Conservation (phyloP, 176 grass and related monocot species). For the Paspalum notatum region DNA sequence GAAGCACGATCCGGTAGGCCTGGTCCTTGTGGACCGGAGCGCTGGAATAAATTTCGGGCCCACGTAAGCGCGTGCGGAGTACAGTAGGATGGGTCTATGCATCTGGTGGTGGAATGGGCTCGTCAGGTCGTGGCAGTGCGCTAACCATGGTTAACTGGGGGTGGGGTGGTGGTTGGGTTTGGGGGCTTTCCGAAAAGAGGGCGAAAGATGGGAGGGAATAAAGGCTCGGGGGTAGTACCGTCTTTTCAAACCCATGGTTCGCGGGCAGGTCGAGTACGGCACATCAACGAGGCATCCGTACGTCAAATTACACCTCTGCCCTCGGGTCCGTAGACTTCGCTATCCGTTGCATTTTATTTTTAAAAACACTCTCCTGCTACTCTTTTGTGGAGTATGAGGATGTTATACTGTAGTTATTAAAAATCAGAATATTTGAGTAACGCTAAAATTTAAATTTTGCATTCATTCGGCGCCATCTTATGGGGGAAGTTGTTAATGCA, state of each 20-base stretch:
- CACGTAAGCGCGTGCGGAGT: constrained; percentile 10
- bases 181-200: constrained; percentile 54
- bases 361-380: no score
- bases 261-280: neutral
- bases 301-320: constrained; percentile 20
- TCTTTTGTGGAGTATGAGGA: no score
- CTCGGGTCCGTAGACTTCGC: neutral
- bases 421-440: no score
- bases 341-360: neutral
- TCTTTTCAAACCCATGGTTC: constrained; percentile 29
- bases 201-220: constrained; percentile 48
- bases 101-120: neutral
- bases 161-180: constrained; percentile 39
- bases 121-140: constrained; percentile 53
- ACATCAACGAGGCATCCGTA: neutral
- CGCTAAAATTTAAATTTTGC: no score
- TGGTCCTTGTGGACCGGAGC: constrained; percentile 41
- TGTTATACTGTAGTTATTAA: no score
- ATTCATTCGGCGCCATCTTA: no score
- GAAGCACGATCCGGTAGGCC: constrained; percentile 40
- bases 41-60: neutral
- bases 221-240: constrained; percentile 22
- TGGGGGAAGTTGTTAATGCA: no score
- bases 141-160: constrained; percentile 49
- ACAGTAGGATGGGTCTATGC: constrained; percentile 31